A percentile compares a stretch with the other conserved stretches of the same genome.
These are phyloP conservation scores for Pseudocercospora cruenta DNA, from an alignment of 2,329 filamentous ascomycete genomes.

Conservation along the genomic window DNA sequence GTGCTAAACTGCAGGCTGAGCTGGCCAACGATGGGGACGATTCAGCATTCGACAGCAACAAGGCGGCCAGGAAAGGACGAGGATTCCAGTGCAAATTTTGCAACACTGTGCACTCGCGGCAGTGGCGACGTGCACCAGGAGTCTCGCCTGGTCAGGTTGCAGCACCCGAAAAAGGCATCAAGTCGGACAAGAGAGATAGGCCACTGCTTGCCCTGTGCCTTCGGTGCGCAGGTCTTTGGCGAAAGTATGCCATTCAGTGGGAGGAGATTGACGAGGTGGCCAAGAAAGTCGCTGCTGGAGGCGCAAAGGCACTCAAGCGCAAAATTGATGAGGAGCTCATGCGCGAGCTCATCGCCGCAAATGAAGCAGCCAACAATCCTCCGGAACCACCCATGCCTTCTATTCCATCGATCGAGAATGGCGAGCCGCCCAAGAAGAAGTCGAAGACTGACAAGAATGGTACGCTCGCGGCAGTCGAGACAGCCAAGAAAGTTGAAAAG, in stretches of 20 bases:
- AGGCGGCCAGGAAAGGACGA: constrained; percentile 77
- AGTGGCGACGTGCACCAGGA: constrained; percentile 89
- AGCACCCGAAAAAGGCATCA: constrained; percentile 62
- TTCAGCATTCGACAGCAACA: constrained; percentile 90
- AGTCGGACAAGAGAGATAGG: constrained; percentile 75
- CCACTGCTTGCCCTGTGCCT: constrained; percentile 83
- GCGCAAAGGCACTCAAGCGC: constrained; percentile 82
- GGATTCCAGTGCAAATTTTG: constrained; percentile 96
- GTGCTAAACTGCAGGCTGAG: constrained; percentile 82
- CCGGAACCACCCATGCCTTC: constrained; percentile 29
- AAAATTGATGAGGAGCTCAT: constrained; percentile 92
- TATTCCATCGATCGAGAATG: constrained; percentile 32
- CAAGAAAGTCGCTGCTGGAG: constrained; percentile 82
- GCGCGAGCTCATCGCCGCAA: constrained; percentile 69
- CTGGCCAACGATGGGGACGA: constrained; percentile 91
- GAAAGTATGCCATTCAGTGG: constrained; percentile 93
- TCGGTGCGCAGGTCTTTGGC: constrained; percentile 90
- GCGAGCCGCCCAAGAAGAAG: constrained; percentile 65
- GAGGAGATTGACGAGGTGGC: constrained; percentile 89
- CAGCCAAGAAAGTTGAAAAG: constrained; percentile 59
- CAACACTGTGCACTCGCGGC: constrained; percentile 73
- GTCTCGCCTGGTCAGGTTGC: constrained; percentile 72
- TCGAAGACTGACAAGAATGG: constrained; percentile 51
- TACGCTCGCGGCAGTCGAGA: constrained; percentile 44
- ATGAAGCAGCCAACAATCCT: constrained; percentile 51